Conservation (phyloP, 2,329 filamentous ascomycete genomes). For the Paraconiothyrium sp. region DNA sequence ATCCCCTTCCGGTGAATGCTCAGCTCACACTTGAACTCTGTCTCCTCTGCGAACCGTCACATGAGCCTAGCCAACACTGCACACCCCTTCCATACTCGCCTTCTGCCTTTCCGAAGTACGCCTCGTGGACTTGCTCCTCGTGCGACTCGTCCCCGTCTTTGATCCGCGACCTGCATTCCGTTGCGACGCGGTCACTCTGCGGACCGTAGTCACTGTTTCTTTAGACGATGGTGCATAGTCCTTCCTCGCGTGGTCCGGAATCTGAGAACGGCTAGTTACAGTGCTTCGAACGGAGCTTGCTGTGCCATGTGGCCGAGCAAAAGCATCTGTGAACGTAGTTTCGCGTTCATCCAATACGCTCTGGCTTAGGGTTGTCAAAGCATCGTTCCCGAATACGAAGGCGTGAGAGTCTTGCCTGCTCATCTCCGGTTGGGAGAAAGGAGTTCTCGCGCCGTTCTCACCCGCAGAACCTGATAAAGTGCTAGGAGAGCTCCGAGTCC, state of each 20-base stretch:
- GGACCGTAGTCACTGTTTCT: neutral
- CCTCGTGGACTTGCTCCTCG: neutral
- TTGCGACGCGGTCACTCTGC: neutral
- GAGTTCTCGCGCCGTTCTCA: neutral
- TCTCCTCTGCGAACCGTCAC: too few species aligned
- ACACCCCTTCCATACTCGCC: neutral
- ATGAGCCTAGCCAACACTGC: neutral
- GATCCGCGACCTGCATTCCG: neutral
- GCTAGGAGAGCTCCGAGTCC: neutral
- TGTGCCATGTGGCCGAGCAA: neutral
- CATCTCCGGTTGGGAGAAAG: slow-evolving; percentile 9
- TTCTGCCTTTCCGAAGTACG: neutral
- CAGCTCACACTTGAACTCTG: too few species aligned
- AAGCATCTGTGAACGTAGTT: neutral
- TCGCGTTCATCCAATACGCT: neutral
- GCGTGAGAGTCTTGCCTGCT: neutral
- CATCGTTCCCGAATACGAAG: slow-evolving; percentile 3
- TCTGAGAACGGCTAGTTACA: neutral
- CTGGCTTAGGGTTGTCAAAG: neutral
- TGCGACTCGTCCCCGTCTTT: neutral
- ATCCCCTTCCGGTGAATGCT: too few species aligned
- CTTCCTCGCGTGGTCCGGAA: neutral
- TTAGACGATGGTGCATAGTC: neutral
- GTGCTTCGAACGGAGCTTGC: neutral
- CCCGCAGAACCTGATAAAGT: too few species aligned